Evolutionary conservation across 164 flowering plant genomes (phyloP), one percentile per base, ranked within the genome.

Genomic region (Dillenia turbinata): DNA sequence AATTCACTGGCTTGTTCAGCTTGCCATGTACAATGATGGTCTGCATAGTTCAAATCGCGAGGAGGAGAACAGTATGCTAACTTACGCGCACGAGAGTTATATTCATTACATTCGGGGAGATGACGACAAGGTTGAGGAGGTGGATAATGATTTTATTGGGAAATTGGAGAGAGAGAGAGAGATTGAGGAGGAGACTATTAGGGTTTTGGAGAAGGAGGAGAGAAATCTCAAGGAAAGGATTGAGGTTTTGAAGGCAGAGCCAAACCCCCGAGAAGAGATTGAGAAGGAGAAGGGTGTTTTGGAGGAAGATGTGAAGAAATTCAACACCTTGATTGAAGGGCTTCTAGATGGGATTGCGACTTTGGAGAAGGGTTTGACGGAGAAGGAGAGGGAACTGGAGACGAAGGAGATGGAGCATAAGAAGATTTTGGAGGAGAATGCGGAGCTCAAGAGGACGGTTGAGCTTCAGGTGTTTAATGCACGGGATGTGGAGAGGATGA

Each of bases 401-500:
- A 71, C 69, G 0, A 88, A 84, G 67, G 71, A 71, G 61, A 70
- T 50, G 68, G 97, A 88, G 75, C 75, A 57, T 24, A 66, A 52
- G 74, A 78, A 69, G 79, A 77, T 84, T 54, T 60, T 77, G 13
- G 85, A 82, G 69, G 99, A 95, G 81, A 95, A 88, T 66, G 89
- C 77, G 76, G 97, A 82, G 77, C 65, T 95, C 74, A 83, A 66
- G 85, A 85, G 67, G 77, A 76, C 54, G 67, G 74, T 86, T 44
- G 89, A 88, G 65, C 70, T 69, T 47, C 99, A 95, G 81, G 75
- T 69, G 19, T 68, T 90, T 55, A 88, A 85, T 68, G 61, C 78
- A n/a, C 75, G 97, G 69, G 99, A 89, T 63, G 94, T 71, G 43
- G 99, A 95, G 75, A 85, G 96, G 86, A 95, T 89, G 97, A 88